Conservation (phyloP, 129 eudicot species). For the Calendula officinalis region DNA sequence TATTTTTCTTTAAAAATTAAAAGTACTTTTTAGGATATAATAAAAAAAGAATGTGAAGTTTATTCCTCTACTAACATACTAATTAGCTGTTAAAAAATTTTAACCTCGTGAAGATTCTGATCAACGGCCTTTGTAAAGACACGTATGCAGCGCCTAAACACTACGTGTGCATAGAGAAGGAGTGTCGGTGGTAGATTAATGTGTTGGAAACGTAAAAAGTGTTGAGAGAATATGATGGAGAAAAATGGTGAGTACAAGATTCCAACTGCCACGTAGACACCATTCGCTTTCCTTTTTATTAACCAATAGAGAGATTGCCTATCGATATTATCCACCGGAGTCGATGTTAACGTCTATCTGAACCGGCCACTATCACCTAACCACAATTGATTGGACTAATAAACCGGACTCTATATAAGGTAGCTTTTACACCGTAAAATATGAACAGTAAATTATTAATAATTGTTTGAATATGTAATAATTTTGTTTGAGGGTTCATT, state of each 20-base stretch:
- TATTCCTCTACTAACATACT: too few species aligned
- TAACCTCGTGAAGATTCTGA: constrained; percentile 1
- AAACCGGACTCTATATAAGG: not conserved
- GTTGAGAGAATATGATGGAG: not conserved
- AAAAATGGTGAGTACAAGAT: too few species aligned
- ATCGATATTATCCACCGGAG: not conserved
- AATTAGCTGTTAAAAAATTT: too few species aligned
- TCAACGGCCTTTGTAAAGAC: constrained; percentile 4
- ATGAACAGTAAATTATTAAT: too few species aligned
- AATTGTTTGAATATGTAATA: too few species aligned
- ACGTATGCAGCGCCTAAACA: constrained; percentile 5
- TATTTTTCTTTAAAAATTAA: too few species aligned
- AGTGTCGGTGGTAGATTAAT: constrained; percentile 25
- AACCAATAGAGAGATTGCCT: not conserved
- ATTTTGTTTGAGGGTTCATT: not conserved
- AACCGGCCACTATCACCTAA: constrained; percentile 2
- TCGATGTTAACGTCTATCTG: not conserved
- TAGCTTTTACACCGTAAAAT: too few species aligned
- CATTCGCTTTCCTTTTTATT: too few species aligned
- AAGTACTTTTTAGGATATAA: too few species aligned
- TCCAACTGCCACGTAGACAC: too few species aligned
- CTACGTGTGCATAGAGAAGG: not conserved
- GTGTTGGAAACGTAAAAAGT: not conserved
- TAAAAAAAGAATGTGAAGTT: too few species aligned
- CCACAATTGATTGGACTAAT: constrained; percentile 9